Evolutionary conservation across 2,329 filamentous ascomycete species (phyloP), one percentile per base, ranked within the genome.

Genomic region (Paracoccidioides lutzii): DNA sequence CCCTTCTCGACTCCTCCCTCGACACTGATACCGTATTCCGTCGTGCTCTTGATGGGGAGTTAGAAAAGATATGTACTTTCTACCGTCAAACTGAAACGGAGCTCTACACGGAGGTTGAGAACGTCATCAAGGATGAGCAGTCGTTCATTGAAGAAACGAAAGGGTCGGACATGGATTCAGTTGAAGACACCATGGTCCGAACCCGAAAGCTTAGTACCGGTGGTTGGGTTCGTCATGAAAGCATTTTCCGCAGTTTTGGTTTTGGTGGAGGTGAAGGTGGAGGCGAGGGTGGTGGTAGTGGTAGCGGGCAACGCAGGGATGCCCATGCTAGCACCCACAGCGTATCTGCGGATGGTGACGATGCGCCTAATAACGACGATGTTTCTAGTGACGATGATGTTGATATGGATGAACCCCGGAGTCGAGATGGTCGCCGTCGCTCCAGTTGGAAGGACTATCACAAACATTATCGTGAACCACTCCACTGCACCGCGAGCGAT

Each of bases 61-160:
- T 98, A 52, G 90, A 97, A 66, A 97, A 97, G 76, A 89, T 98
- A 59, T 87, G 82, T 65, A 87, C 85, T 0, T 98, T 98, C 70
- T 97, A 93, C 71, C 80, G 84, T 59, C 74, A 88, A 59, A 98
- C 98, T 71, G 90, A 98, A 71, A 77, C 82, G 30, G 91, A 97
- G 69, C 83, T 98, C 12, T 82, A 86, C 58, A 83, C 85, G 53
- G 91, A 96, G 68, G 82, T 91, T 7, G 82, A 85, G 50, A 80
- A 84, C 40, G 75, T 97, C n/a, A 72, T 91, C 55, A 77, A 78
- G 51, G 91, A 97, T 65, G 81, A 88, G 44, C 81, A 82, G 54
- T 75, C 75, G 5, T 88, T 84, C 63, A 78, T 90, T 58, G 77
- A 79, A 14, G 82, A 84, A 61, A 67, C 73, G 41, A 71, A 69